A percentile compares a stretch with the other conserved stretches of the same genome.
Evolutionary conservation across 192 early-diverging fungal species (phyloP).

Genomic region (Spinellus fusiger): DNA sequence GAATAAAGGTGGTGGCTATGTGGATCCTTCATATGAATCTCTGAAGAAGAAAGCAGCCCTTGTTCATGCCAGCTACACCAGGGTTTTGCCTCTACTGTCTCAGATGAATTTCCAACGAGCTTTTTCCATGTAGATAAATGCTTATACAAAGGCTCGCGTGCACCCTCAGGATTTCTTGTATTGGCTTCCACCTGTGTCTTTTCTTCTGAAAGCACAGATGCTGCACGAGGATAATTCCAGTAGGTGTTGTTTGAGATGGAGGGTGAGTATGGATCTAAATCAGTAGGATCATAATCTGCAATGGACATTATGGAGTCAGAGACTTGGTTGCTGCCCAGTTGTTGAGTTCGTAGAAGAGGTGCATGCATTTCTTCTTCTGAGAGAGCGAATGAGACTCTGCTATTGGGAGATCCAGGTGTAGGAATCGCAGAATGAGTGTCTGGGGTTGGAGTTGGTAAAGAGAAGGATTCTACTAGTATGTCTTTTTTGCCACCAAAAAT

Average conservation of each 20-base stretch:
- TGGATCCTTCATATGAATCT: no score
- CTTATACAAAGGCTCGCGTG: not conserved
- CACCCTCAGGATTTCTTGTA: not conserved
- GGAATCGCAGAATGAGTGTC: not conserved
- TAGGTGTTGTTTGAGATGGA: not conserved
- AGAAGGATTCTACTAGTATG: not conserved
- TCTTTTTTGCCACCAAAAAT: conserved; percentile 1
- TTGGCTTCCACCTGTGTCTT: not conserved
- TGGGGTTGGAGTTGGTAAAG: not conserved
- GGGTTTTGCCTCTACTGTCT: not conserved
- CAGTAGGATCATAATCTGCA: no score
- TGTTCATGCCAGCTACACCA: not conserved
- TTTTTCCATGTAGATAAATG: not conserved
- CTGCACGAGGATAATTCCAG: not conserved
- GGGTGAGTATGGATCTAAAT: not conserved
- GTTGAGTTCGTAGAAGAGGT: not conserved
- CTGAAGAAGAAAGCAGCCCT: not conserved
- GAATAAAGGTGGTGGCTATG: not conserved
- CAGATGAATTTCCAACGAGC: not conserved
- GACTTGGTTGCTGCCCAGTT: not conserved
- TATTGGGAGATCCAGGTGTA: not conserved
- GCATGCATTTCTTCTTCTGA: conserved; percentile 19
- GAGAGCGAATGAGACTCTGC: not conserved
- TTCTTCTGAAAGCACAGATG: not conserved
- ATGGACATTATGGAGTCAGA: not conserved